These are phyloP conservation scores for Fusarium mundagurra DNA, from an alignment of 2,329 filamentous ascomycete species.

Conservation along the genomic window DNA sequence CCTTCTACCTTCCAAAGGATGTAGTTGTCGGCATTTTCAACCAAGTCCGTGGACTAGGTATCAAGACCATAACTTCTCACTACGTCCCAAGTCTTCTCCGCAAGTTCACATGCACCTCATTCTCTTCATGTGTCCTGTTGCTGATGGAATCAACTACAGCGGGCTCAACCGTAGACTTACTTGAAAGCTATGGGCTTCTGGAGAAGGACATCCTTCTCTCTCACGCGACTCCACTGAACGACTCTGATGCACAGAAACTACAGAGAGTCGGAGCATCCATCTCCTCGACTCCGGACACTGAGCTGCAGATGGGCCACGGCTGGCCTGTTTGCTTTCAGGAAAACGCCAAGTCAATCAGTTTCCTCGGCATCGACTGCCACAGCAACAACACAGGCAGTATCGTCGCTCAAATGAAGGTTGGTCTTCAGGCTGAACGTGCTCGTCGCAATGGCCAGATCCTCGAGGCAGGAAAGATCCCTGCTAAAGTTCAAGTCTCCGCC, in stretches of 20 bases:
- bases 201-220: slow-evolving; percentile 10
- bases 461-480: not conserved
- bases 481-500: not conserved
- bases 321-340: slow-evolving; percentile 17
- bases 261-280: not conserved
- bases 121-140: fast-evolving
- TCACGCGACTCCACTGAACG: not conserved
- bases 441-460: not conserved
- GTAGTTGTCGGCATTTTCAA: not conserved
- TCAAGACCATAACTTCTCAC: slow-evolving; percentile 14
- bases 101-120: fast-evolving
- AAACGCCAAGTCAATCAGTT: not conserved
- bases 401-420: not conserved
- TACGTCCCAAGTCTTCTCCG: not conserved
- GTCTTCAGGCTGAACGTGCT: not conserved
- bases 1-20: slow-evolving; percentile 9
- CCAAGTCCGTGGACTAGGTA: not conserved
- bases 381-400: slow-evolving; percentile 6
- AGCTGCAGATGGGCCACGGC: slow-evolving; percentile 11
- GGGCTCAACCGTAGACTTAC: not conserved
- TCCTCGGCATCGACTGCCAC: slow-evolving; percentile 2
- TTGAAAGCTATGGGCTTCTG: not conserved
- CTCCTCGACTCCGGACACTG: not conserved
- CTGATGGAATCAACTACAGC: not conserved
- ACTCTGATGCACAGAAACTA: slow-evolving; percentile 8